Evolutionary conservation across 495 filamentous ascomycete genomes (phyloP).

Genomic region (Monascus purpureus): DNA sequence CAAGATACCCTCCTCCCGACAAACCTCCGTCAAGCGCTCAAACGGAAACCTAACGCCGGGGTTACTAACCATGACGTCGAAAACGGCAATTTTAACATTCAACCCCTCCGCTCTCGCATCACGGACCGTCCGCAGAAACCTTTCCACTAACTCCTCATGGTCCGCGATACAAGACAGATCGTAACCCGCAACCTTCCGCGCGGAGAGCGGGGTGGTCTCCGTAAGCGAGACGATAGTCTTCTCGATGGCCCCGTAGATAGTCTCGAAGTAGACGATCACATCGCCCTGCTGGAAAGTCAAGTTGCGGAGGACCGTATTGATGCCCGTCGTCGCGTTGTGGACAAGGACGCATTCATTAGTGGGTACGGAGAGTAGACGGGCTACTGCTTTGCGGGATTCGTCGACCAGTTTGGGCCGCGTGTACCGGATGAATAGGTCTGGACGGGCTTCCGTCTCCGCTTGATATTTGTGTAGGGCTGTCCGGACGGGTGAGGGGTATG

Average conservation of each 20-base stretch:
- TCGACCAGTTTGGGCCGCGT: constrained; percentile 44
- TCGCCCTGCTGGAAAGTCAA: constrained; percentile 45
- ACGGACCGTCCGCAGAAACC: constrained; percentile 35
- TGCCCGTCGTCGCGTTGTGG: constrained; percentile 65
- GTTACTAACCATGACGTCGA: constrained; percentile 61
- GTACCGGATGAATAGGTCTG: constrained; percentile 62
- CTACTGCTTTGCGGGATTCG: constrained; percentile 47
- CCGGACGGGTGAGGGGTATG: constrained; percentile 49
- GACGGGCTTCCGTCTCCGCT: constrained; percentile 42
- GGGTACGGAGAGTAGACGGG: constrained; percentile 47
- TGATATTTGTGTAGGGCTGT: constrained; percentile 43
- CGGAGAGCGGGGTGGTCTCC: constrained; percentile 37
- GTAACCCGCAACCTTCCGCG: constrained; percentile 40
- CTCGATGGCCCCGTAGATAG: constrained; percentile 64
- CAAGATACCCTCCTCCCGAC: constrained; percentile 47
- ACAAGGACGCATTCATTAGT: constrained; percentile 58
- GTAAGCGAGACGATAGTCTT: constrained; percentile 54
- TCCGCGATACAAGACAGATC: no score
- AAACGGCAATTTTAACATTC: constrained; percentile 48
- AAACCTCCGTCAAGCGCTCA: constrained; percentile 46
- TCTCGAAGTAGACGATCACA: constrained; percentile 53
- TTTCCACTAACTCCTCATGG: constrained; percentile 40
- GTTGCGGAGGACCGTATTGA: constrained; percentile 69
- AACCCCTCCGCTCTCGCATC: constrained; percentile 28
- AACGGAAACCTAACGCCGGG: constrained; percentile 73